Base-by-base conservation (phyloP, 1,284 basidiomycete species). In the Ustilago loliicola region DNA sequence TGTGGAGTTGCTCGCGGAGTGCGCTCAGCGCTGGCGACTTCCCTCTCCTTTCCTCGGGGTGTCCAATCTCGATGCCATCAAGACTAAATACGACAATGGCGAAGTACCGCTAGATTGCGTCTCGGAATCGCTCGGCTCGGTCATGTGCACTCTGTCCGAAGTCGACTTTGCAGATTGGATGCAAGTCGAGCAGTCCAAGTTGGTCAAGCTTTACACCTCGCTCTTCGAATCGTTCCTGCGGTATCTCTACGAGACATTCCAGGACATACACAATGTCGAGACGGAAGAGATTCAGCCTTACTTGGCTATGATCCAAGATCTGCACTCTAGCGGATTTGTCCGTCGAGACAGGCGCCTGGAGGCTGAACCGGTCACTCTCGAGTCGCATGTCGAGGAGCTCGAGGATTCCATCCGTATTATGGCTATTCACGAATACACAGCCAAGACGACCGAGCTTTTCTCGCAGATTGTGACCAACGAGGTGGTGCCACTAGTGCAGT, bases 61-160 rank as follows among this genome's bases (percentile, higher is more conserved):
- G 10, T 92, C 92, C 80, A 96, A 97, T 87, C 87, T 98, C 79
- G 93, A 95, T 60, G 90, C 95, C 47, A 94, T 98, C 72, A 92
- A 92, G 75, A 90, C 92, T 59, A 92, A 95, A 84, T 98, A 93
- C 84, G 94, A 96, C 87, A 90, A 93, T 29, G 93, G 94, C 79
- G 92, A 96, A 79, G 93, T 98, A 7, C 96, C 96, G 3, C 88
- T 96, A 23, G 96, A 97, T 81, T 99, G 96, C 86, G 91, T 99
- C 57, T 73, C 72, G 1, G 96, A 98, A 86, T 95, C 94, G 17
- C 87, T 97, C 52, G 89, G 91, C 58, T 90, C 91, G 56, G 90
- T 96, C 17, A 88, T 89, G 36, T 93, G 92, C 82, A 90, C 92
- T 2, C 89, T 92, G 80, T 88, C 90, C 42, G 93, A 95, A 74